These are phyloP conservation scores for Cordyceps javanica DNA, from an alignment of 2,329 filamentous ascomycete genomes.

Conservation along the genomic window DNA sequence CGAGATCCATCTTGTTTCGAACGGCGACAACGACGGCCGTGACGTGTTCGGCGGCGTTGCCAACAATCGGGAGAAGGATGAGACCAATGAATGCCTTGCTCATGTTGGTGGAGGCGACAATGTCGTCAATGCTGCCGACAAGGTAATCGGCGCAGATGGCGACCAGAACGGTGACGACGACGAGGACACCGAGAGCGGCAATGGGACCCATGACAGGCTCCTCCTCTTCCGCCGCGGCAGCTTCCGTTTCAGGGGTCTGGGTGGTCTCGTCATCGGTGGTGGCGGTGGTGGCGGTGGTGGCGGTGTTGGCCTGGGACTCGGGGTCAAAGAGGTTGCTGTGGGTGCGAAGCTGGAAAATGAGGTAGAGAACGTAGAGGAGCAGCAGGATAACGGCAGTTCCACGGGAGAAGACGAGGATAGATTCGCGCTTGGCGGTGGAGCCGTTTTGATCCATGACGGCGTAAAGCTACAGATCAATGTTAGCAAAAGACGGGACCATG, in stretches of 20 bases:
- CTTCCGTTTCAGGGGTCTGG: constrained; percentile 40
- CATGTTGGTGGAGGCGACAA: constrained; percentile 64
- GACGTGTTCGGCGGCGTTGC: constrained; percentile 75
- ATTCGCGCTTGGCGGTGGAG: constrained; percentile 39
- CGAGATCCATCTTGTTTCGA: constrained; percentile 68
- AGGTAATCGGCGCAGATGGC: constrained; percentile 71
- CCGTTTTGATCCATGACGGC: constrained; percentile 49
- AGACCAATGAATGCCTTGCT: constrained; percentile 78
- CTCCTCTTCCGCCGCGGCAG: constrained; percentile 26
- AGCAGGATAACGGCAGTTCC: constrained; percentile 72
- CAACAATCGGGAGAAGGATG: constrained; percentile 72
- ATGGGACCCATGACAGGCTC: constrained; percentile 53
- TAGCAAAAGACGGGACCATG: neutral
- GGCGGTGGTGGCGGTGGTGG: constrained; percentile 27
- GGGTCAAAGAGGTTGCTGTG: constrained; percentile 67
- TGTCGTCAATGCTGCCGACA: constrained; percentile 67
- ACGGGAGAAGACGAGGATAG: constrained; percentile 66
- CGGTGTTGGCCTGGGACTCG: constrained; percentile 27
- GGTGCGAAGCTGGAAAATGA: constrained; percentile 71
- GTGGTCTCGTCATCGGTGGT: constrained; percentile 29
- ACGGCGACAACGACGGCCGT: constrained; percentile 73
- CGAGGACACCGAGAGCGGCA: constrained; percentile 59
- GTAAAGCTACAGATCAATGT: constrained; percentile 48
- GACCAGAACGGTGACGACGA: constrained; percentile 64
- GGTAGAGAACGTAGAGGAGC: constrained; percentile 67